These are phyloP conservation scores for Huiozyma sinensis DNA, from an alignment of 805 yeast species.

Conservation along the genomic window DNA sequence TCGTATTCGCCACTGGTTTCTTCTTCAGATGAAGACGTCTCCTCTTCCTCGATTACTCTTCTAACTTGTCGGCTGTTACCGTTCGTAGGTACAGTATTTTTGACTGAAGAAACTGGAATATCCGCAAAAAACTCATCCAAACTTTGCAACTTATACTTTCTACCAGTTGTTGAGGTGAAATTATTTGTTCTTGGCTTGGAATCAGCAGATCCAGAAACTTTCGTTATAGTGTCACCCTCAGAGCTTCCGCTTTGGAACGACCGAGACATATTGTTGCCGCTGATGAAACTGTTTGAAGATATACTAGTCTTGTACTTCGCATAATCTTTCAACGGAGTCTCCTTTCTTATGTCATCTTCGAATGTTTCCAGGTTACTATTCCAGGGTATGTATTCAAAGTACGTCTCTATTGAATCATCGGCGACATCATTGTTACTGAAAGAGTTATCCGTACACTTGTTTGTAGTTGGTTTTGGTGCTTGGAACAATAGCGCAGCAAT, in stretches of 20 bases:
- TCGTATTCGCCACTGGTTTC: slow-evolving; percentile 1
- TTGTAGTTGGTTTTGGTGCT: slow-evolving; percentile 51
- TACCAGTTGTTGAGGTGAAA: not conserved
- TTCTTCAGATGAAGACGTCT: slow-evolving; percentile 8
- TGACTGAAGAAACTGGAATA: slow-evolving; percentile 20
- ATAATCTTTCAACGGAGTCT: slow-evolving; percentile 33
- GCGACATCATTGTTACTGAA: slow-evolving; percentile 30
- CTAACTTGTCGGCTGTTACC: slow-evolving; percentile 2
- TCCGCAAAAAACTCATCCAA: slow-evolving; percentile 77
- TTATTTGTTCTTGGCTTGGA: no score
- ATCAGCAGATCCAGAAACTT: not conserved
- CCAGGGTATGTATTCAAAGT: slow-evolving; percentile 14
- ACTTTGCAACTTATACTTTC: slow-evolving; percentile 54
- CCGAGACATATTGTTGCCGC: slow-evolving; percentile 2
- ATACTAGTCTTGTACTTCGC: slow-evolving; percentile 26
- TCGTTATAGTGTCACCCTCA: not conserved
- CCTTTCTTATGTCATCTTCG: slow-evolving; percentile 25
- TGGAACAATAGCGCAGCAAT: slow-evolving; percentile 62
- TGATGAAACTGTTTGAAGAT: slow-evolving; percentile 19
- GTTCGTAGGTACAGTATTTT: slow-evolving; percentile 10
- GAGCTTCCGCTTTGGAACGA: not conserved
- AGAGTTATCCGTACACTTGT: not conserved
- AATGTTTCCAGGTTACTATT: slow-evolving; percentile 1
- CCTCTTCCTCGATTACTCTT: slow-evolving; percentile 24
- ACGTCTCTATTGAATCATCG: slow-evolving; percentile 1